Evolutionary conservation across 805 yeast species (phyloP).

Genomic region (Candida endomychidarum): DNA sequence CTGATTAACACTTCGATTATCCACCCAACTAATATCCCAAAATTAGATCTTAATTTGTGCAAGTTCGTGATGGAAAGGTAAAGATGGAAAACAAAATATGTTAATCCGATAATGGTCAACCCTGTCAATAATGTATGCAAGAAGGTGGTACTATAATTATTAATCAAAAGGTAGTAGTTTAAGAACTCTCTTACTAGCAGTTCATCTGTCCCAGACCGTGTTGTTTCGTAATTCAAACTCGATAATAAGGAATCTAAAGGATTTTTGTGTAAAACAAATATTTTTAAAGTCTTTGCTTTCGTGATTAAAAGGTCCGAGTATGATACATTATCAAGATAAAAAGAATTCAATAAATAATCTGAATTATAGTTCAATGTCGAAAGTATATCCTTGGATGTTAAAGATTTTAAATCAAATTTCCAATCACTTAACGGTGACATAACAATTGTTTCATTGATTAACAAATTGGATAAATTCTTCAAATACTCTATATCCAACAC

Average conservation of each 20-base stretch:
- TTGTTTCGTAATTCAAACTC: not conserved
- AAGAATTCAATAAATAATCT: slow-evolving; percentile 20
- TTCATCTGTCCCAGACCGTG: not conserved
- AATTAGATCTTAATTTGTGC: slow-evolving; percentile 33
- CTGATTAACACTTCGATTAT: slow-evolving; percentile 24
- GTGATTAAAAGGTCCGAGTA: slow-evolving; percentile 30
- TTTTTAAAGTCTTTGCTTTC: slow-evolving; percentile 22
- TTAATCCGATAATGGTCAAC: not conserved
- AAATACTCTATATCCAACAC: slow-evolving; percentile 8
- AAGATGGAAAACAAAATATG: slow-evolving; percentile 19
- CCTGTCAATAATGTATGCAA: not conserved
- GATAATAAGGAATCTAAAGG: not conserved
- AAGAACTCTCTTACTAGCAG: slow-evolving; percentile 4
- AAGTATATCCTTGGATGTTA: not conserved
- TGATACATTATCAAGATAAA: slow-evolving; percentile 26
- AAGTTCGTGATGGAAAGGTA: slow-evolving; percentile 33
- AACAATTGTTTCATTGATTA: not conserved
- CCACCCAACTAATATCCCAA: slow-evolving; percentile 41
- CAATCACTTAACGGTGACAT: slow-evolving; percentile 11
- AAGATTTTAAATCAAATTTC: slow-evolving; percentile 3
- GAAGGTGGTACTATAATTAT: slow-evolving; percentile 1
- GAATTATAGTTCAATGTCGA: slow-evolving; percentile 25
- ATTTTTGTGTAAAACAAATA: slow-evolving; percentile 23
- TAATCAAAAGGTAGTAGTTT: slow-evolving; percentile 8
- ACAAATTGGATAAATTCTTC: not conserved